phyloP scores from a whole-genome alignment of 257 asterid species.

The Solanum chmielewskii region DNA sequence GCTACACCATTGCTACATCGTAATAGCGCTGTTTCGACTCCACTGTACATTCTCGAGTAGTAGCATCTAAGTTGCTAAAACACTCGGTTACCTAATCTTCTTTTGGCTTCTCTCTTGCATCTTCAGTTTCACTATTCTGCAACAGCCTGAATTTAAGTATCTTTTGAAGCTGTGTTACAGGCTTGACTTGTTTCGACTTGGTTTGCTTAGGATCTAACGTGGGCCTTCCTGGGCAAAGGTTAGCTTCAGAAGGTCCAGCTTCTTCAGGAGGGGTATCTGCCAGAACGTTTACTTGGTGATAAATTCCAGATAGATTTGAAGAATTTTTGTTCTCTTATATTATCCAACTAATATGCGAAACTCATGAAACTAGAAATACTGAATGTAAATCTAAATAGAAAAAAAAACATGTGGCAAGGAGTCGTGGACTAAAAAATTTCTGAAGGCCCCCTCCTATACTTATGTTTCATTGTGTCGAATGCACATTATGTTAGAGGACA shows the following conservation, averaged over 20 bases:
- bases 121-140: slow-evolving; percentile 21
- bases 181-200: slow-evolving; percentile 40
- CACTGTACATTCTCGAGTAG: background rate
- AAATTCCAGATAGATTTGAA: background rate
- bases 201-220: slow-evolving; percentile 28
- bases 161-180: slow-evolving; percentile 43
- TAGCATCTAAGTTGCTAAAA: background rate
- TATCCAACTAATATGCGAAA: background rate
- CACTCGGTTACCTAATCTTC: background rate
- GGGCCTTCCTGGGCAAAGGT: slow-evolving; percentile 30
- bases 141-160: slow-evolving; percentile 53
- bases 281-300: background rate
- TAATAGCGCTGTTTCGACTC: background rate
- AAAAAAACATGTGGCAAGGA: background rate
- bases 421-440: background rate
- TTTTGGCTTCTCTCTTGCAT: background rate
- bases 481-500: background rate
- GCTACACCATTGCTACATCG: background rate
- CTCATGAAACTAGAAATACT: background rate
- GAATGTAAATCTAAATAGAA: background rate
- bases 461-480: background rate
- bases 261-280: slow-evolving; percentile 47
- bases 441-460: background rate
- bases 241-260: slow-evolving; percentile 52
- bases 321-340: background rate